phyloP scores from a whole-genome alignment of 768 basidiomycete species.

The Saitozyma sp. region DNA sequence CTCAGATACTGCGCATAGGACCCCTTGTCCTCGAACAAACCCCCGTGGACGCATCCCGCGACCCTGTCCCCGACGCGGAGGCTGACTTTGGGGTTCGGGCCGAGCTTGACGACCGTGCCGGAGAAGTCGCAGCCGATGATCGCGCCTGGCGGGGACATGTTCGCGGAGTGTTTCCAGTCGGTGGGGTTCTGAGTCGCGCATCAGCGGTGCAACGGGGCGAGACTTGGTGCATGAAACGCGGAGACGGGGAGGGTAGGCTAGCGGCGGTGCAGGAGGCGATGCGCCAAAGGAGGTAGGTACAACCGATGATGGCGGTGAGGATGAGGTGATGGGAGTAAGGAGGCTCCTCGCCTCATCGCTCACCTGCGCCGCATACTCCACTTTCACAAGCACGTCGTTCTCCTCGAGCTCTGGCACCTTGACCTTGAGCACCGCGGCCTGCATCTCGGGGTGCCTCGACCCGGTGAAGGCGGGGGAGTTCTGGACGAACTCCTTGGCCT shows the following conservation, averaged over 20 bases:
- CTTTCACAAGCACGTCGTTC: slow-evolving; percentile 43
- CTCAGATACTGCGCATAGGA: slow-evolving; percentile 36
- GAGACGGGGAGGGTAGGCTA: too few species aligned
- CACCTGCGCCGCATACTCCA: slow-evolving; percentile 36
- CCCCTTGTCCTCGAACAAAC: slow-evolving; percentile 38
- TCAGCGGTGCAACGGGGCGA: not conserved
- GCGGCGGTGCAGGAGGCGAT: too few species aligned
- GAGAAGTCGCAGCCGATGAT: slow-evolving; percentile 44
- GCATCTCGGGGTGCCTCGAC: slow-evolving; percentile 18
- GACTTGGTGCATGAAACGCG: too few species aligned
- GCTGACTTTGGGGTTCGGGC: slow-evolving; percentile 9
- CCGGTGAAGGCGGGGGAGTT: slow-evolving; percentile 7
- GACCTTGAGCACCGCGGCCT: slow-evolving; percentile 27
- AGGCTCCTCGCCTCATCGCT: slow-evolving; percentile 4
- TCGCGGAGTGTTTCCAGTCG: slow-evolving; percentile 42
- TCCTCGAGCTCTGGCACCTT: slow-evolving; percentile 30
- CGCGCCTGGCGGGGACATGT: slow-evolving; percentile 18
- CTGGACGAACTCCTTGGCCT: slow-evolving; percentile 17
- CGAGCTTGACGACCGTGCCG: slow-evolving; percentile 37
- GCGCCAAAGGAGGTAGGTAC: too few species aligned
- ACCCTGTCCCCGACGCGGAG: slow-evolving; percentile 37
- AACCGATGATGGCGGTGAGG: too few species aligned
- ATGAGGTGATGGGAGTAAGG: too few species aligned
- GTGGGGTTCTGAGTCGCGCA: slow-evolving; percentile 25
- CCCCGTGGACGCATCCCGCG: slow-evolving; percentile 39